Evolutionary conservation across 2,329 filamentous ascomycete species (phyloP).

Genomic region (Diaporthe australafricana): DNA sequence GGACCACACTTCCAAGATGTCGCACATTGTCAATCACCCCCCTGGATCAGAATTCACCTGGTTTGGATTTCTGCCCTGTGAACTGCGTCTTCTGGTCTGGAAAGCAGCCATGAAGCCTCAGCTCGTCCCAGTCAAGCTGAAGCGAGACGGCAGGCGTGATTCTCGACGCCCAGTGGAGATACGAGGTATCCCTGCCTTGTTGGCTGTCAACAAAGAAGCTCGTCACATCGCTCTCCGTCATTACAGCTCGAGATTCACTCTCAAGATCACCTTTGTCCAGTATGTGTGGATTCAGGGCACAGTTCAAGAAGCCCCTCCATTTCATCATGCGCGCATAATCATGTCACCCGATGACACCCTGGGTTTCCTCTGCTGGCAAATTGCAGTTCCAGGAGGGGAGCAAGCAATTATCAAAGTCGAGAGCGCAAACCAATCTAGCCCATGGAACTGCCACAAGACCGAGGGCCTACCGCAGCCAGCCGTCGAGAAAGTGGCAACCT

Average conservation of each 20-base stretch:
- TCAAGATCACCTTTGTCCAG: background rate
- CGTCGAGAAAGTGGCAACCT: background rate
- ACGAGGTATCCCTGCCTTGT: background rate
- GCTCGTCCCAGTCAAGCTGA: background rate
- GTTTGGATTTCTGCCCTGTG: background rate
- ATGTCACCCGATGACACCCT: constrained; percentile 2
- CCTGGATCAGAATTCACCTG: background rate
- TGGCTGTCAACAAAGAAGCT: background rate
- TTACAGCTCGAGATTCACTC: background rate
- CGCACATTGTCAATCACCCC: background rate
- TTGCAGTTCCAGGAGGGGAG: accelerated
- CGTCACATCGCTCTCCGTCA: background rate
- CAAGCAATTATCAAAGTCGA: background rate
- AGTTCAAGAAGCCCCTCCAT: no score
- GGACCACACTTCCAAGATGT: no score
- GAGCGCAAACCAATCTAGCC: background rate
- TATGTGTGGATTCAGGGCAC: no score
- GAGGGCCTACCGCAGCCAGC: background rate
- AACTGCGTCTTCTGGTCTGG: background rate
- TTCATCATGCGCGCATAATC: background rate
- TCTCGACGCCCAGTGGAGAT: accelerated
- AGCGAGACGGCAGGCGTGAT: no score
- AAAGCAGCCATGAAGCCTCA: background rate
- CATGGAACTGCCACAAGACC: background rate
- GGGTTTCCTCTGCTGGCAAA: background rate